Evolutionary conservation across 2,329 filamentous ascomycete genomes (phyloP).

Genomic region (Xylaria sp.): DNA sequence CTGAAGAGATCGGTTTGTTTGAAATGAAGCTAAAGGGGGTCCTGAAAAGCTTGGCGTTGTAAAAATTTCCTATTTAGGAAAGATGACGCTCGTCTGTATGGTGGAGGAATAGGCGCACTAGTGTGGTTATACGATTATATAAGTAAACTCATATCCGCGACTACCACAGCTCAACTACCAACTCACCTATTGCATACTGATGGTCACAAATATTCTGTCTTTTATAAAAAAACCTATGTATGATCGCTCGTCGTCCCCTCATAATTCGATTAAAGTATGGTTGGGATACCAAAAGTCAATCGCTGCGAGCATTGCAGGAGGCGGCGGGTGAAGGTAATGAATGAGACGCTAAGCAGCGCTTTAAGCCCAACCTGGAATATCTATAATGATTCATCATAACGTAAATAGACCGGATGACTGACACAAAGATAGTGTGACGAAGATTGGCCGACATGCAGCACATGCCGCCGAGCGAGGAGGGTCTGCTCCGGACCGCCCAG

Average conservation of each 20-base stretch:
- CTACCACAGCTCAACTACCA: background rate
- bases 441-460: slow-evolving; percentile 10
- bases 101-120: background rate
- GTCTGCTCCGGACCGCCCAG: background rate
- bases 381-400: background rate
- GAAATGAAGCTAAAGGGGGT: background rate
- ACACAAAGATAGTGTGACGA: background rate
- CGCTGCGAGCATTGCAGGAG: slow-evolving; percentile 8
- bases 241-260: background rate
- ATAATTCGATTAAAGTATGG: background rate
- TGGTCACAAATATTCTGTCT: background rate
- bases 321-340: slow-evolving; percentile 10
- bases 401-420: background rate
- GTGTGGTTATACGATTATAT: background rate
- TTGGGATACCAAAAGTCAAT: slow-evolving; percentile 8
- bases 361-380: background rate
- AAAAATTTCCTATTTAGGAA: slow-evolving; percentile 6
- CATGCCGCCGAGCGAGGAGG: background rate
- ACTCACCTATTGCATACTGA: background rate
- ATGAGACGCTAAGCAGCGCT: background rate
- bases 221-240: background rate
- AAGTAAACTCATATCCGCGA: background rate
- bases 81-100: slow-evolving; percentile 9
- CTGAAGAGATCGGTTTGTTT: too few species aligned
- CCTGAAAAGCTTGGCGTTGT: slow-evolving; percentile 1